Evolutionary conservation across 345 rosid species (phyloP).

Genomic region (Heritiera littoralis): DNA sequence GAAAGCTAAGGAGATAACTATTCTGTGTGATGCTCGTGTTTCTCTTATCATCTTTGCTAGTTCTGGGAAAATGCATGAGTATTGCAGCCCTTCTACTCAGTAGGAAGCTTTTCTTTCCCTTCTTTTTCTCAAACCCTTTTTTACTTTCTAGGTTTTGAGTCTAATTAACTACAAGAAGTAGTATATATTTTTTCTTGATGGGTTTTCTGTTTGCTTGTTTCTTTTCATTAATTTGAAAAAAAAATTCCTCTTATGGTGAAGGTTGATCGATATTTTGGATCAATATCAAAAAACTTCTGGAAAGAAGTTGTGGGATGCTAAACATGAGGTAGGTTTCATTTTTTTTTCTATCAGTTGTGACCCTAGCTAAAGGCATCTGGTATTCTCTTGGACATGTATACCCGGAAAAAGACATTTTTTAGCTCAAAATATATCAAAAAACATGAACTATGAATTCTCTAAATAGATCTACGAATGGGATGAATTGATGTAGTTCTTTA

Average conservation of each 20-base stretch:
- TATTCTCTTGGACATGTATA: too few relatives aligned
- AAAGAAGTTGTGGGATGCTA: slow-evolving; percentile 88
- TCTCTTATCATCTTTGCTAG: slow-evolving; percentile 65
- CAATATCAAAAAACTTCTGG: slow-evolving; percentile 74
- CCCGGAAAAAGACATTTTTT: too few relatives aligned
- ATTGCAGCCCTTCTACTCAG: slow-evolving; percentile 65
- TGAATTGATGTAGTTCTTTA: background rate
- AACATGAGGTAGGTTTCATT: slow-evolving; percentile 73
- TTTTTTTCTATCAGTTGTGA: too few relatives aligned
- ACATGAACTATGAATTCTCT: slow-evolving; percentile 45
- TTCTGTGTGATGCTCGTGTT: slow-evolving; percentile 78
- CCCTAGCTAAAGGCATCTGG: too few relatives aligned
- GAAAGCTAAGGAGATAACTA: slow-evolving; percentile 77
- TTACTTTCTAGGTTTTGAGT: background rate
- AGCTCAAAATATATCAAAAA: background rate
- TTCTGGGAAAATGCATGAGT: slow-evolving; percentile 68
- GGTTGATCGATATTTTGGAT: slow-evolving; percentile 76
- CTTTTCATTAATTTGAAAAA: background rate
- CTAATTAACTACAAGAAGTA: background rate
- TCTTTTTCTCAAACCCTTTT: background rate
- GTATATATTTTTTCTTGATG: background rate
- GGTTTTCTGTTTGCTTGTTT: background rate
- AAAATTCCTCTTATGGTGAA: slow-evolving; percentile 21
- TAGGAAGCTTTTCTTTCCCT: slow-evolving; percentile 20
- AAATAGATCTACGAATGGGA: slow-evolving; percentile 65